These are phyloP conservation scores for Eucalyptus albens DNA, from an alignment of 345 rosid genomes.

Conservation along the genomic window DNA sequence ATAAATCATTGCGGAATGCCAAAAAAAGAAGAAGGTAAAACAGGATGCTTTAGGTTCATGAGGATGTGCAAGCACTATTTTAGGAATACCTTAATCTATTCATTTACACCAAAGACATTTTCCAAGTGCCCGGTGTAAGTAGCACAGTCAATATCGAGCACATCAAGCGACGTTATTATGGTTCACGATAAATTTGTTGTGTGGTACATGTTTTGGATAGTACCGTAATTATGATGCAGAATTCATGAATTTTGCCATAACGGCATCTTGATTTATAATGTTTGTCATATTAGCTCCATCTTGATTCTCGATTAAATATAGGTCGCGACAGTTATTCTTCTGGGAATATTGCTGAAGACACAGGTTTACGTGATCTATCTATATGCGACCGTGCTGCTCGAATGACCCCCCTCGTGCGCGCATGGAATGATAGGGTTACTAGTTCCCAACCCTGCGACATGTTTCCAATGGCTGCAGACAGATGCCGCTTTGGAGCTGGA, in stretches of 20 bases:
- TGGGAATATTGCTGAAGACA: too few species aligned
- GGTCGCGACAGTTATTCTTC: background rate
- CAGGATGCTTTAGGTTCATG: too few species aligned
- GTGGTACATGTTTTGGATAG: background rate
- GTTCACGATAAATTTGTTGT: background rate
- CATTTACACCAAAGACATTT: conserved; percentile 26
- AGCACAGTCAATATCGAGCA: background rate
- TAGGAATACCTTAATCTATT: conserved; percentile 28
- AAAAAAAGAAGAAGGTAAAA: too few species aligned
- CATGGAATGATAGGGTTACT: too few species aligned
- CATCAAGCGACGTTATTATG: conserved; percentile 19
- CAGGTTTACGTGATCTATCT: too few species aligned
- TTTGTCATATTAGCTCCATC: background rate
- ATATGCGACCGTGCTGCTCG: too few species aligned
- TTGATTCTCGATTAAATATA: background rate
- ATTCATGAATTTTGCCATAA: background rate
- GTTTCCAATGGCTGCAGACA: too few species aligned
- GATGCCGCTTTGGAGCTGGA: too few species aligned
- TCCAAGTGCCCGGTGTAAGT: conserved; percentile 12
- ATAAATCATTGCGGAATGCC: too few species aligned
- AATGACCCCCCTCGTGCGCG: too few species aligned
- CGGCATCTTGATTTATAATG: background rate
- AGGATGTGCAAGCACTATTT: background rate
- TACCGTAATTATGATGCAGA: background rate
- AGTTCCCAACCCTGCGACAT: too few species aligned